Evolutionary conservation across 768 basidiomycete species (phyloP), one percentile per base, ranked within the genome.

Genomic region (Sporobolomyces pararoseus): DNA sequence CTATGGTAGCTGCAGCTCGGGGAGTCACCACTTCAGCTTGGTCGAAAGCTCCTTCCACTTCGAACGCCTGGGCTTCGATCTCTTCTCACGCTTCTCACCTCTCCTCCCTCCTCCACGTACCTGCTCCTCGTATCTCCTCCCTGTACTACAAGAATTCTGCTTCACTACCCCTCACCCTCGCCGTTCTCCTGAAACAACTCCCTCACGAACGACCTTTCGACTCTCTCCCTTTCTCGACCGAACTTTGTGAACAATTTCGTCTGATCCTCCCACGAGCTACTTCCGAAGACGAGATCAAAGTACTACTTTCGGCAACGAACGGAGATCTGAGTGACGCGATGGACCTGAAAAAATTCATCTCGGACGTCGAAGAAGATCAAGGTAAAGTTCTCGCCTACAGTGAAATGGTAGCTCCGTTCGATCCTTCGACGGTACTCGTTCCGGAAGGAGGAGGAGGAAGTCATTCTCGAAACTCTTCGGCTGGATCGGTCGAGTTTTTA

Each of bases 321-420:
- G 76, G 75, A 1, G 68, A 75, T 39, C n/a, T 72, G n/a, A 60
- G 63, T 27, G 66, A 74, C 53, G 70, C 75, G 37, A 68, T 77
- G 25, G 76, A 77, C 61, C 68, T 77, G 12, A 68, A 70, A 25
- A 27, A 34, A 17, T 62, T 72, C 51, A 54, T 75, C 42, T 23
- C 58, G 21, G 68, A 71, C 25, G 47, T 70, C 37, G 64, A 70
- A 31, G 12, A 25, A 0, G 19, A 31, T 0, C 46, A 66, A 31
- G 73, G 76, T 37, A 60, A 58, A 52, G 51, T 63, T 1, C 55
- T 73, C 31, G 58, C 72, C 17, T 63, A 64, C 47, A 63, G 29
- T 19, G 51, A 57, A 19, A 66, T 75, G 44, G 39, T 73, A 31
- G 21, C 46, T 5, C 25, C 46, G 7, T 62, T 53, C 52, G 63